Percentiles rank a stretch among this genome's conserved stretches.
These are phyloP conservation scores for Chara braunii DNA, from an alignment of 139 green algal species.

Conservation along the genomic window DNA sequence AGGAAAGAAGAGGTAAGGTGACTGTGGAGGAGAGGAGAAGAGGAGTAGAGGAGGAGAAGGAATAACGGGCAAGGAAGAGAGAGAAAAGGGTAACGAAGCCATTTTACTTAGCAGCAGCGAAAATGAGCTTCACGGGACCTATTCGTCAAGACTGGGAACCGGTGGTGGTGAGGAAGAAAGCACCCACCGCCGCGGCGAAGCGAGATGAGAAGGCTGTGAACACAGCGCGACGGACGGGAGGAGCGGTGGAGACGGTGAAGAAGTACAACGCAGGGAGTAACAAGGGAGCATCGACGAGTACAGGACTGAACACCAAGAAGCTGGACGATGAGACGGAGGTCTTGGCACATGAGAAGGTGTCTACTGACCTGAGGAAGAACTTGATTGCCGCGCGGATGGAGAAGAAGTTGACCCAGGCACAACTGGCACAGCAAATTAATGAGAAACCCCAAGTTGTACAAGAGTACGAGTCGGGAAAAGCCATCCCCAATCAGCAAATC, in stretches of 20 bases:
- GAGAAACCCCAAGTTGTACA: constrained; percentile 88
- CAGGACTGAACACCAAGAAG: constrained; percentile 30
- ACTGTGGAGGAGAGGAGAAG: too few relatives aligned
- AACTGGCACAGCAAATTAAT: constrained; percentile 58
- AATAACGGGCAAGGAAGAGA: too few relatives aligned
- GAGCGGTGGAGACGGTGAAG: constrained; percentile 44
- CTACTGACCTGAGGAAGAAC: constrained; percentile 83
- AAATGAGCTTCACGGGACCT: too few relatives aligned
- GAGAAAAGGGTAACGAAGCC: too few relatives aligned
- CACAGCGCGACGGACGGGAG: constrained; percentile 27
- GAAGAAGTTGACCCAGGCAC: constrained; percentile 94
- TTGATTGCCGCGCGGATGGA: constrained; percentile 81
- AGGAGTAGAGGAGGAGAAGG: too few relatives aligned
- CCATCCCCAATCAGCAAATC: constrained; percentile 88
- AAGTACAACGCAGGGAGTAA: constrained; percentile 44
- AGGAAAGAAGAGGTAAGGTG: too few relatives aligned
- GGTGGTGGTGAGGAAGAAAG: constrained; percentile 45
- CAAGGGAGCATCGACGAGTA: constrained; percentile 9
- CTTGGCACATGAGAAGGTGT: constrained; percentile 55
- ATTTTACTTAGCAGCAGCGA: too few relatives aligned
- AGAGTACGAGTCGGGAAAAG: constrained; percentile 87
- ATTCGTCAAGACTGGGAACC: constrained; percentile 44
- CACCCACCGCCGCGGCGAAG: constrained; percentile 17
- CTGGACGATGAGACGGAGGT: constrained; percentile 51
- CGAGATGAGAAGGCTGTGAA: constrained; percentile 45